These are phyloP conservation scores for Zygotorulaspora sp. DNA, from an alignment of 805 yeast species.

Conservation along the genomic window DNA sequence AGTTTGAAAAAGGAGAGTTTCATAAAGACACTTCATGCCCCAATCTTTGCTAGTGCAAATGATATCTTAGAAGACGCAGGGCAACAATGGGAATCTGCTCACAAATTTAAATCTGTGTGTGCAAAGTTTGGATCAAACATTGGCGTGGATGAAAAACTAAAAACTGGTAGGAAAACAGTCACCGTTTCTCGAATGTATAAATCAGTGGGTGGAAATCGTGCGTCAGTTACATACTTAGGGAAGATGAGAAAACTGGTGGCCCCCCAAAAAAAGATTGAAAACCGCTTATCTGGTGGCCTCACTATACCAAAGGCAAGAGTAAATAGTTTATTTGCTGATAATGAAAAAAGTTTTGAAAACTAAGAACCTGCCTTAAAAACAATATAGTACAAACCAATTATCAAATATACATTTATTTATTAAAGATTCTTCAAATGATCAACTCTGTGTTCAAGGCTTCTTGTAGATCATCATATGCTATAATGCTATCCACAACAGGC, in stretches of 20 bases:
- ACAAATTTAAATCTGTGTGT: constrained; percentile 35
- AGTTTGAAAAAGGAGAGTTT: constrained; percentile 44
- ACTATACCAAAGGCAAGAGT: constrained; percentile 1
- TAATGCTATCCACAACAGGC: constrained; percentile 18
- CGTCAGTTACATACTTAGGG: constrained; percentile 55
- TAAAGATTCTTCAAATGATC: constrained; percentile 7
- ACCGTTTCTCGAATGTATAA: constrained; percentile 51
- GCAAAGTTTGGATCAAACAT: constrained; percentile 43
- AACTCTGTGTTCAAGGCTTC: constrained; percentile 33
- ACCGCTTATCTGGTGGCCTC: neutral
- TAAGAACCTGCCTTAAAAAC: too few relatives aligned
- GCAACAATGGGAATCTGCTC: neutral
- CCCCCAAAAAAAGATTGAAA: constrained; percentile 17
- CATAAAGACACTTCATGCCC: constrained; percentile 32
- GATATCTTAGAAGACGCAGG: neutral
- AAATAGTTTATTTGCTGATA: constrained; percentile 18
- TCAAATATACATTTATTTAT: too few relatives aligned
- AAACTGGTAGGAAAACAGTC: constrained; percentile 44
- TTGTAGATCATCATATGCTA: constrained; percentile 26
- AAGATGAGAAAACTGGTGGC: constrained; percentile 33
- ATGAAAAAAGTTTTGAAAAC: constrained; percentile 22
- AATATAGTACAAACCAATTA: neutral
- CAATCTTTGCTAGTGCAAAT: constrained; percentile 19
- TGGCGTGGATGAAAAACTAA: constrained; percentile 38
- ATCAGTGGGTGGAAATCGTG: constrained; percentile 50